Evolutionary conservation across 768 basidiomycete genomes (phyloP).

Genomic region (Lentinula sp.): DNA sequence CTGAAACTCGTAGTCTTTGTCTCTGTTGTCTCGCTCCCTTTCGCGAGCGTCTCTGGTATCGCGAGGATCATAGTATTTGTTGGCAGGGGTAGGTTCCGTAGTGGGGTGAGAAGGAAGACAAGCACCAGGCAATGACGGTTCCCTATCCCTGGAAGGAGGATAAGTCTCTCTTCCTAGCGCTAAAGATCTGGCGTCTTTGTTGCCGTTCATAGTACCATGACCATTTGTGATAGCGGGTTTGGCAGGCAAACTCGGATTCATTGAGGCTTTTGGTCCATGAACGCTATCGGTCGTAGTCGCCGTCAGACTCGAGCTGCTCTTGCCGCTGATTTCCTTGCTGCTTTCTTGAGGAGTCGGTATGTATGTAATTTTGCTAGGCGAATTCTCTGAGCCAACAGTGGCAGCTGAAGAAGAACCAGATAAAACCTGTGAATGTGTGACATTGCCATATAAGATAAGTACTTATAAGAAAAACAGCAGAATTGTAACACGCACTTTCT

Average conservation of each 20-base stretch:
- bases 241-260: slow-evolving; percentile 1
- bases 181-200: neutral
- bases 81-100: slow-evolving; percentile 17
- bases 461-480: neutral
- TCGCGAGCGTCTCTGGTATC: slow-evolving; percentile 25
- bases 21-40: slow-evolving; percentile 21
- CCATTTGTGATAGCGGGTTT: neutral
- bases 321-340: slow-evolving; percentile 1
- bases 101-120: slow-evolving; percentile 11
- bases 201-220: neutral
- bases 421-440: neutral
- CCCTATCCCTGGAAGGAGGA: neutral
- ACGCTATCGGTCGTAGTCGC: neutral
- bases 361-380: neutral
- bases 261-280: neutral
- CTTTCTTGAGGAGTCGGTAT: neutral
- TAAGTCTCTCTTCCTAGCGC: slow-evolving; percentile 2
- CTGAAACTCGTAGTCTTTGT: slow-evolving; percentile 18
- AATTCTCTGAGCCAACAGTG: neutral
- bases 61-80: slow-evolving; percentile 22
- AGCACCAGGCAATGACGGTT: slow-evolving; percentile 11
- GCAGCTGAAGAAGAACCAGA: neutral
- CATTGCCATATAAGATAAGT: neutral
- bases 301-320: neutral
- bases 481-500: slow-evolving; percentile 7